phyloP scores from a whole-genome alignment of 73 alveolate genomes.

The Effrenium voratum region DNA sequence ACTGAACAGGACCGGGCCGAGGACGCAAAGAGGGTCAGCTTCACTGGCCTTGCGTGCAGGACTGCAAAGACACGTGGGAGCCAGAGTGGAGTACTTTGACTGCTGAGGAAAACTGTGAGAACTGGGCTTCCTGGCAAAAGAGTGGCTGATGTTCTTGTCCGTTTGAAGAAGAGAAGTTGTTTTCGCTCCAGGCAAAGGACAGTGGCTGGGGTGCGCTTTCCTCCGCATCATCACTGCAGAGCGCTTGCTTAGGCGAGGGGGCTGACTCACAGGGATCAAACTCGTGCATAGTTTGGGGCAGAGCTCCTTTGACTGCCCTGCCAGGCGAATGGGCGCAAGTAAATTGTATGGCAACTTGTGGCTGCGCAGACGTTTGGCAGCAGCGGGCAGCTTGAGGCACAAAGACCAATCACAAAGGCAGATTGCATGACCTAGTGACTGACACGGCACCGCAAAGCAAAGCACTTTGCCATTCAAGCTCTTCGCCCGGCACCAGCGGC shows the following conservation, averaged over 20 bases:
- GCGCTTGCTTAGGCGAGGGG: constrained; percentile 46
- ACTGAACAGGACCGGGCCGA: no score
- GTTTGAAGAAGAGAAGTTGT: neutral
- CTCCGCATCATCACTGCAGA: constrained; percentile 21
- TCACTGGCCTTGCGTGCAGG: neutral
- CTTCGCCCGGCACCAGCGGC: no score
- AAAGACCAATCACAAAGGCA: neutral
- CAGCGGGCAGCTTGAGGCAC: neutral
- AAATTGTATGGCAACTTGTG: constrained; percentile 76
- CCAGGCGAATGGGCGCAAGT: constrained; percentile 74
- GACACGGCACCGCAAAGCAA: neutral
- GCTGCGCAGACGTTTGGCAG: constrained; percentile 47
- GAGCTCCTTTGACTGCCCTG: neutral
- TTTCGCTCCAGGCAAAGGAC: constrained; percentile 20
- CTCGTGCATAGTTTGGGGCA: neutral
- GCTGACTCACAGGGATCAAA: neutral
- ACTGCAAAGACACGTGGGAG: constrained; percentile 60
- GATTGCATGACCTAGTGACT: neutral
- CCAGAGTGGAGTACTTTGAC: constrained; percentile 64
- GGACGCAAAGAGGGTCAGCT: neutral
- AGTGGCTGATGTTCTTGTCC: neutral
- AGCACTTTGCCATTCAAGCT: no score
- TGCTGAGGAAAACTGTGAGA: constrained; percentile 57
- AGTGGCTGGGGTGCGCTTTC: constrained; percentile 77
- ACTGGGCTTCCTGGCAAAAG: constrained; percentile 42